Percentiles rank a stretch among this genome's conserved stretches.
phyloP scores from a whole-genome alignment of 306 rosid genomes.

The Cicer pinnatifidum region DNA sequence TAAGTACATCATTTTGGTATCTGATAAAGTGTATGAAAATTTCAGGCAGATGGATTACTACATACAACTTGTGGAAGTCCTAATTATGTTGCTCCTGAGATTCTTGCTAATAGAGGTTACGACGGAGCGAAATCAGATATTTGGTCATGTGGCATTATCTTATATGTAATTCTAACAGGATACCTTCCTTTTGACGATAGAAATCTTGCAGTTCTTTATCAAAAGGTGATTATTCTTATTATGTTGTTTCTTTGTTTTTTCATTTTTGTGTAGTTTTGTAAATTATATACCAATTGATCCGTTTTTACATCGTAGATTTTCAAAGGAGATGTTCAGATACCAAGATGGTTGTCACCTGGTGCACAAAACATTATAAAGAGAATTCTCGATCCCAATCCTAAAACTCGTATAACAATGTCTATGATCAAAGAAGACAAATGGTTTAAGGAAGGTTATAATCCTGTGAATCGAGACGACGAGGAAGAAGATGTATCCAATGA shows the following conservation, averaged over 20 bases:
- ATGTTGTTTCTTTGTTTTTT: neutral
- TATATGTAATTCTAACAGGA: constrained; percentile 82
- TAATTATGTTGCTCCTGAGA: constrained; percentile 94
- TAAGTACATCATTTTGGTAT: neutral
- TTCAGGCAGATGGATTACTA: constrained; percentile 80
- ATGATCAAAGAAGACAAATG: constrained; percentile 76
- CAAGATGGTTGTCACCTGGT: constrained; percentile 72
- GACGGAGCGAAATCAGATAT: constrained; percentile 88
- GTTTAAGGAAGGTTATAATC: constrained; percentile 69
- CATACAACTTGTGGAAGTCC: constrained; percentile 99
- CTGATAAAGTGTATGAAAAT: constrained; percentile 36
- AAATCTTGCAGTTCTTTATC: constrained; percentile 87
- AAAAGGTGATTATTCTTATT: constrained; percentile 56
- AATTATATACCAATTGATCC: neutral
- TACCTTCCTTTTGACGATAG: constrained; percentile 92
- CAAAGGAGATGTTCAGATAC: constrained; percentile 71
- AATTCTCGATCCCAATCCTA: constrained; percentile 82
- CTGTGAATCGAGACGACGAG: constrained; percentile 59
- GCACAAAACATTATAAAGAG: constrained; percentile 66
- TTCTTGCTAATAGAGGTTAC: constrained; percentile 83
- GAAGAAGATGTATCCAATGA: constrained; percentile 59
- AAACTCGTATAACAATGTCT: constrained; percentile 62
- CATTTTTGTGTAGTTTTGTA: neutral
- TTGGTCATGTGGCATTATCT: constrained; percentile 95
- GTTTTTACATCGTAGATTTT: constrained; percentile 52